Conservation (phyloP, 1,284 basidiomycete genomes). For the Cutaneotrichosporon sp. region DNA sequence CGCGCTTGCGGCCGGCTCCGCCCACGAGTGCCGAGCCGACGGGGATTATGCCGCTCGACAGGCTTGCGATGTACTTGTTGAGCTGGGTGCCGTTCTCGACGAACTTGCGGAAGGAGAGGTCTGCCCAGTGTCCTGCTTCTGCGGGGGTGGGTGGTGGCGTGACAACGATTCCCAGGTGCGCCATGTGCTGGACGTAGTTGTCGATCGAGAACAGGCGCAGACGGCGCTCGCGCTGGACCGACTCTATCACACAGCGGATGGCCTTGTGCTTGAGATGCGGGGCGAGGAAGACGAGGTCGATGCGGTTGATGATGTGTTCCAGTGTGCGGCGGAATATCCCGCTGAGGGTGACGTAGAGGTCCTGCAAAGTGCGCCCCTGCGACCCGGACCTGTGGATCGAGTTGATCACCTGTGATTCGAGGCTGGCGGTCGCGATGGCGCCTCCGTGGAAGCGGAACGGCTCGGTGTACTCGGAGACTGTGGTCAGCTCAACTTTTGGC, state of each 20-base stretch:
- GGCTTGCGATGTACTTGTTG: constrained; percentile 5
- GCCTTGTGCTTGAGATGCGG: constrained; percentile 34
- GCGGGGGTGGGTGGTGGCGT: constrained; percentile 19
- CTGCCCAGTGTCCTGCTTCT: constrained; percentile 32
- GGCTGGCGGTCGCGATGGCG: constrained; percentile 19
- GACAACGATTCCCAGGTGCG: constrained; percentile 23
- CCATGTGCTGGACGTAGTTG: constrained; percentile 33
- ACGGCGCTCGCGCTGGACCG: constrained; percentile 37
- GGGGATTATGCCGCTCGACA: constrained; percentile 8
- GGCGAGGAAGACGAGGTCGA: constrained; percentile 30
- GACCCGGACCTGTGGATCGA: constrained; percentile 25
- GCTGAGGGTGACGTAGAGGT: constrained; percentile 25
- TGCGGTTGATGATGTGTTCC: constrained; percentile 38
- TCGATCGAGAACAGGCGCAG: constrained; percentile 32
- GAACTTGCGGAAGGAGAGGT: constrained; percentile 23
- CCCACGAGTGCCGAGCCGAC: constrained; percentile 7
- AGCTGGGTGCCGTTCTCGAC: constrained; percentile 13
- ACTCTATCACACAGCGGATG: constrained; percentile 39
- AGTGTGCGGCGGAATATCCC: constrained; percentile 37
- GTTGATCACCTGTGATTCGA: constrained; percentile 36
- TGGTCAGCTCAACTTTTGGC: background rate
- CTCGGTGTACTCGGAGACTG: constrained; percentile 21
- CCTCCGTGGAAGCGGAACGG: constrained; percentile 19
- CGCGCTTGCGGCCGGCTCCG: background rate
- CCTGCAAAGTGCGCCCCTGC: constrained; percentile 31